phyloP scores from a whole-genome alignment of 2,329 filamentous ascomycete species.

The Alternaria arbusti region DNA sequence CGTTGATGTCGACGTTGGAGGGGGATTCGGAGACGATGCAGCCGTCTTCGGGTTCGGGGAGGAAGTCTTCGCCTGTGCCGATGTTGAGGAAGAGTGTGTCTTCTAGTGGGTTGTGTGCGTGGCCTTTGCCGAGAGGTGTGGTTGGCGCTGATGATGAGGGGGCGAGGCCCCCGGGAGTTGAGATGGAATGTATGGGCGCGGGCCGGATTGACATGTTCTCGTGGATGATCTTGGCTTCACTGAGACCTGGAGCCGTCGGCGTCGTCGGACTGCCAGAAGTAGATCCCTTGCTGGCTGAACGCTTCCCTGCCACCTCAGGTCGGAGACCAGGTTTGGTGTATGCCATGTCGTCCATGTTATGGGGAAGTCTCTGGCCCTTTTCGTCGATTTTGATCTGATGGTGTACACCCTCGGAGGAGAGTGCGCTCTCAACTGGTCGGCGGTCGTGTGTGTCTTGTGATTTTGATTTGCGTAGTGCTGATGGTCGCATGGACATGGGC shows the following conservation, averaged over 20 bases:
- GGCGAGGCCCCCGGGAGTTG: slow-evolving; percentile 17
- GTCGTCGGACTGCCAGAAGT: slow-evolving; percentile 26
- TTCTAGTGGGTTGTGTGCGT: slow-evolving; percentile 69
- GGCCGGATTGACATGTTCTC: slow-evolving; percentile 44
- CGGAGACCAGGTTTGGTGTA: slow-evolving; percentile 25
- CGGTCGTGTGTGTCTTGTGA: slow-evolving; percentile 61
- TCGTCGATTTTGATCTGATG: slow-evolving; percentile 51
- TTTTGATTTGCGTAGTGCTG: slow-evolving; percentile 51
- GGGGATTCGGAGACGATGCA: slow-evolving; percentile 81
- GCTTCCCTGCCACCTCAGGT: slow-evolving; percentile 9
- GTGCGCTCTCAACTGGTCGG: slow-evolving; percentile 55
- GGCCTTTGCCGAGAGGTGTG: slow-evolving; percentile 55
- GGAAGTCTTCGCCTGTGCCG: slow-evolving; percentile 65
- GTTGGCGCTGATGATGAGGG: slow-evolving; percentile 28
- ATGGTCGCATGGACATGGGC: slow-evolving; percentile 59
- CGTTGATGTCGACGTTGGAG: slow-evolving; percentile 80
- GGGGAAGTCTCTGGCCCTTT: slow-evolving; percentile 28
- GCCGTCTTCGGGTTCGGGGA: slow-evolving; percentile 39
- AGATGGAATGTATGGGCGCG: slow-evolving; percentile 25
- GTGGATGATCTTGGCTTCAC: slow-evolving; percentile 37
- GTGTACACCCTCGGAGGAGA: slow-evolving; percentile 63
- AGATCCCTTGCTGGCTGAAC: slow-evolving; percentile 11
- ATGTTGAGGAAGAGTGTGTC: slow-evolving; percentile 77
- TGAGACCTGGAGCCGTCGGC: slow-evolving; percentile 17
- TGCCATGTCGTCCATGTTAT: slow-evolving; percentile 29